Evolutionary conservation across 352 stramenopile species (phyloP).

Genomic region (Phytophthora boehmeriae): DNA sequence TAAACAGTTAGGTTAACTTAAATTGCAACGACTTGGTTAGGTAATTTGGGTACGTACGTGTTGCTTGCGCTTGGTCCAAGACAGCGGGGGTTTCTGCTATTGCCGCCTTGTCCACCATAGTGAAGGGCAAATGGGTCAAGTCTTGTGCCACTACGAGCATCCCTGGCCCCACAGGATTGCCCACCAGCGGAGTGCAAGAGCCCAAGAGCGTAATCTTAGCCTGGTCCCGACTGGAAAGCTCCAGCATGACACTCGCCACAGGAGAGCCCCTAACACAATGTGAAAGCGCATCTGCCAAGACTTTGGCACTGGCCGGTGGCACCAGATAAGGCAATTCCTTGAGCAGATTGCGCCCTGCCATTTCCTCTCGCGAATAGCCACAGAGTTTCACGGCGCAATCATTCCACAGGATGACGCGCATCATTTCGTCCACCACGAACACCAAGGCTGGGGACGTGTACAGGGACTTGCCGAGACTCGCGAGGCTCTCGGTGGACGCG

Average conservation of each 20-base stretch:
- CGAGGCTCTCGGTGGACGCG: constrained; percentile 75
- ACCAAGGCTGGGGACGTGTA: constrained; percentile 79
- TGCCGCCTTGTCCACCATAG: constrained; percentile 46
- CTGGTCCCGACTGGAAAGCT: constrained; percentile 65
- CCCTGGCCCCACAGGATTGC: constrained; percentile 72
- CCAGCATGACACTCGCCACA: constrained; percentile 57
- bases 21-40: background rate
- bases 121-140: constrained; percentile 52
- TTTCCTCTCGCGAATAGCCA: constrained; percentile 82
- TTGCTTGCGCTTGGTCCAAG: constrained; percentile 49
- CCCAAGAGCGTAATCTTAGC: constrained; percentile 68
- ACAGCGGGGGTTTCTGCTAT: constrained; percentile 62
- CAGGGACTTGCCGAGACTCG: constrained; percentile 82
- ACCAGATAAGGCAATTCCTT: constrained; percentile 79
- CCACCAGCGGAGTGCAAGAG: constrained; percentile 73
- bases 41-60: constrained; percentile 38
- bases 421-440: constrained; percentile 84
- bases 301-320: constrained; percentile 51
- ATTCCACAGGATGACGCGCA: constrained; percentile 90
- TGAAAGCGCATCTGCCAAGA: constrained; percentile 62
- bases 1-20: constrained; percentile 5
- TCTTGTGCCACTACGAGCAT: constrained; percentile 87
- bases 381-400: constrained; percentile 74
- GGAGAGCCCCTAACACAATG: constrained; percentile 63
- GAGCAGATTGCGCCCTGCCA: constrained; percentile 74